Base-by-base conservation (phyloP, 306 rosid genomes). In the Malus sieversii region DNA sequence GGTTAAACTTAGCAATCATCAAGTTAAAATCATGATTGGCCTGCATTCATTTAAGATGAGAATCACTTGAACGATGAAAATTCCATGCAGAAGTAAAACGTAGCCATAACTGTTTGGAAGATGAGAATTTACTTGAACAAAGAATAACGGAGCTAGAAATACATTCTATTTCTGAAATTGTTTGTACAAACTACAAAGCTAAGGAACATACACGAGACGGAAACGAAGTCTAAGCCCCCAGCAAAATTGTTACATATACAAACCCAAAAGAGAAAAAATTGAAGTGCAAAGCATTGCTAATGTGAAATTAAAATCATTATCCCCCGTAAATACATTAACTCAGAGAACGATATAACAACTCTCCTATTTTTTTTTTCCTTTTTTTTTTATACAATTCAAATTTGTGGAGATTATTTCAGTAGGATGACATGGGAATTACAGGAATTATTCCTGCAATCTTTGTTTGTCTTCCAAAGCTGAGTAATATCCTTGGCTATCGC, bases 401-500 rank as follows among this genome's bases (percentile, higher is more conserved):
- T 67, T 57, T 33, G 19, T 68, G 9, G 72, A 55, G 71, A 78
- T 61, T 86, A 57, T 53, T 85, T 79, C 42, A 80, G 79, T 10
- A 79, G 73, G 76, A 90, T 86, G 52, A 86, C 79, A 46, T 81
- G 92, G 42, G 96, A 84, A 76, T 86, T 52, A 61, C 84, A 61
- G 48, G 55, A 68, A 63, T 29, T 80, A 40, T 29, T 80, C 40
- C 81, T 73, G 19, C 68, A 42, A 61, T 72, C 82, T 77, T 79
- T 83, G 20, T 19, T 55, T 32, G 79, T 77, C 81, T 70, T 78
- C 97, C 97, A 89, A 25, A 79, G 85, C 6, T 59, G 84, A n/a
- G 88, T 85, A 7, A 96, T 40, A 71, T 96, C 92, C 11, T 81
- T 29, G 20, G 99, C 92, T 3, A 89, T 90, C 14, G 84, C 86